Percentiles rank a stretch among this genome's conserved stretches.
Evolutionary conservation across 306 rosid genomes (phyloP).

Genomic region (Trifolium subterraneum): DNA sequence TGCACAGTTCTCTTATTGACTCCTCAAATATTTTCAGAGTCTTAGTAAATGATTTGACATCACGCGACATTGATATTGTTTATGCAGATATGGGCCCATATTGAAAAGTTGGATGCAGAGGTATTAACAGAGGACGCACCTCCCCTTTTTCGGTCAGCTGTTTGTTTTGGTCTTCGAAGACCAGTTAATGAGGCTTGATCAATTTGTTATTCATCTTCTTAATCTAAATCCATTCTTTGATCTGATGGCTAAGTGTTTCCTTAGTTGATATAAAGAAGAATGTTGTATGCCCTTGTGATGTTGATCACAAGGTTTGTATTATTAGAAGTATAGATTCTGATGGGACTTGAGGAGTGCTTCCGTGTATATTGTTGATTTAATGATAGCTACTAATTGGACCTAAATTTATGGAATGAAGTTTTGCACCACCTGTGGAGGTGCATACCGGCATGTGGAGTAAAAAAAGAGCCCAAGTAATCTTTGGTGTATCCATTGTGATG

Average conservation of each 20-base stretch:
- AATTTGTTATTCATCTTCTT: background rate
- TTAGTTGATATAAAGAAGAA: slow-evolving; percentile 28
- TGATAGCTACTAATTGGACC: slow-evolving; percentile 21
- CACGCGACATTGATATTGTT: slow-evolving; percentile 26
- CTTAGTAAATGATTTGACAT: slow-evolving; percentile 19
- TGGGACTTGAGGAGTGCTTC: slow-evolving; percentile 1
- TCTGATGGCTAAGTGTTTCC: slow-evolving; percentile 31
- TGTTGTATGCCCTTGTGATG: slow-evolving; percentile 41
- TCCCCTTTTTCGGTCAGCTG: slow-evolving; percentile 67
- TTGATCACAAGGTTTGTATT: slow-evolving; percentile 37
- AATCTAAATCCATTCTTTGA: slow-evolving; percentile 40
- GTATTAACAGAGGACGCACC: slow-evolving; percentile 70
- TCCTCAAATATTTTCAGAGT: background rate
- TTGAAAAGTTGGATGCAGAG: slow-evolving; percentile 83
- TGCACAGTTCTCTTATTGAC: background rate
- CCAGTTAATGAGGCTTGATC: slow-evolving; percentile 52
- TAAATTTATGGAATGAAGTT: slow-evolving; percentile 5
- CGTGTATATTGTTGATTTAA: slow-evolving; percentile 32
- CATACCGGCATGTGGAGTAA: background rate
- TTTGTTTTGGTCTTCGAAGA: slow-evolving; percentile 76
- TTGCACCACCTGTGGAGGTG: slow-evolving; percentile 13
- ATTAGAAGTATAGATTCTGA: slow-evolving; percentile 33
- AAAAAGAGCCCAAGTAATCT: background rate
- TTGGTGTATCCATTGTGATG: background rate
- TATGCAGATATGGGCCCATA: slow-evolving; percentile 87